phyloP scores from a whole-genome alignment of 2,329 filamentous ascomycete species.

The Fusarium scirpi region DNA sequence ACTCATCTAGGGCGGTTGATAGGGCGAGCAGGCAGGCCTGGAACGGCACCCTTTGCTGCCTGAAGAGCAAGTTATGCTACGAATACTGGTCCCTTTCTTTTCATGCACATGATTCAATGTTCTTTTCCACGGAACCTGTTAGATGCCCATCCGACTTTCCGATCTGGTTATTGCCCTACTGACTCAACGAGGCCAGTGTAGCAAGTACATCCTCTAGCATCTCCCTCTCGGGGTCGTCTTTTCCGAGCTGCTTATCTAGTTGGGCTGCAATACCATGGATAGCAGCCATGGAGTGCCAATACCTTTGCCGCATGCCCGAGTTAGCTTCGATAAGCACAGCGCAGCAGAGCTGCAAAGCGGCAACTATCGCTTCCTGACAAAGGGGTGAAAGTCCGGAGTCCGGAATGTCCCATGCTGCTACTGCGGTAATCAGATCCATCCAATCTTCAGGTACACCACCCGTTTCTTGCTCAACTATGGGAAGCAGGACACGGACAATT shows the following conservation, averaged over 20 bases:
- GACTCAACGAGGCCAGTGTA: slow-evolving; percentile 47
- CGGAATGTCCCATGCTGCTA: slow-evolving; percentile 62
- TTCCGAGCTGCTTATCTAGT: slow-evolving; percentile 52
- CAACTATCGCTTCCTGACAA: slow-evolving; percentile 64
- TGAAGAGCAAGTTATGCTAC: not conserved
- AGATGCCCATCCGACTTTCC: not conserved
- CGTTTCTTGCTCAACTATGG: slow-evolving; percentile 61
- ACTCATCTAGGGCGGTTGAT: not conserved
- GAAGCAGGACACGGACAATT: slow-evolving; percentile 66
- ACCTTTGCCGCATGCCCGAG: slow-evolving; percentile 61
- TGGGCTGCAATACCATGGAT: slow-evolving; percentile 62
- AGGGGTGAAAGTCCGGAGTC: slow-evolving; percentile 41
- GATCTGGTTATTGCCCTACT: not conserved
- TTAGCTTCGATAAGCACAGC: slow-evolving; percentile 62
- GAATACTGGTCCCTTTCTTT: not conserved
- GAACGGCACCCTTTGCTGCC: not conserved
- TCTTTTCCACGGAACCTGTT: not conserved
- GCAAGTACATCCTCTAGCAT: slow-evolving; percentile 60
- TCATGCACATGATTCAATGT: not conserved
- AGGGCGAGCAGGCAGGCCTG: not conserved
- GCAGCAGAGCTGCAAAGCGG: slow-evolving; percentile 67
- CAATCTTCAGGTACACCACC: slow-evolving; percentile 64
- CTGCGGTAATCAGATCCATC: slow-evolving; percentile 66
- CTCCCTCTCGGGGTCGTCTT: slow-evolving; percentile 53
- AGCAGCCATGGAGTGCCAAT: slow-evolving; percentile 63